Conservation (phyloP, 2,329 filamentous ascomycete genomes). For the Aaosphaeria arxii region DNA sequence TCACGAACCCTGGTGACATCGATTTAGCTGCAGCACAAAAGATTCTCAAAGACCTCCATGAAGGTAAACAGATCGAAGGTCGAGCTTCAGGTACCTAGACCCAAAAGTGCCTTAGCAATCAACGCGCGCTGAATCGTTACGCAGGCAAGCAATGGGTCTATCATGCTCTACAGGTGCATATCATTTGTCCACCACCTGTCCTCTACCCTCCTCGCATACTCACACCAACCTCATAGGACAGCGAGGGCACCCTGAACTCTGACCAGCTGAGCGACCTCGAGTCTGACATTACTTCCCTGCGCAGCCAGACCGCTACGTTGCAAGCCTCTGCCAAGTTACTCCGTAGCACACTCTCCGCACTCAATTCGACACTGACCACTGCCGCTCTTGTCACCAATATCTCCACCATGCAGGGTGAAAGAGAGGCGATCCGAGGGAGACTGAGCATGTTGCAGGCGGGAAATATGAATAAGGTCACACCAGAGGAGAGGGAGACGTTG, state of each 20-base stretch:
- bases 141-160: slow-evolving; percentile 62
- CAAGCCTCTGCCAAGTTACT: slow-evolving; percentile 49
- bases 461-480: slow-evolving; percentile 45
- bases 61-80: slow-evolving; percentile 58
- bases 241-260: slow-evolving; percentile 46
- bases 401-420: slow-evolving; percentile 44
- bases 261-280: slow-evolving; percentile 51
- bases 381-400: slow-evolving; percentile 48
- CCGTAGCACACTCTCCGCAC: slow-evolving; percentile 45
- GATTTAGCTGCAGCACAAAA: slow-evolving; percentile 55
- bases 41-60: slow-evolving; percentile 60
- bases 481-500: slow-evolving; percentile 47
- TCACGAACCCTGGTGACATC: slow-evolving; percentile 5
- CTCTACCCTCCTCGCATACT: not conserved
- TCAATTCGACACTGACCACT: slow-evolving; percentile 50
- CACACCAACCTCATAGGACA: slow-evolving; percentile 40
- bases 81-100: slow-evolving; percentile 47
- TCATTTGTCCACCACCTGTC: not conserved
- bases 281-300: slow-evolving; percentile 46
- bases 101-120: not conserved
- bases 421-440: slow-evolving; percentile 37
- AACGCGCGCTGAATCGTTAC: slow-evolving; percentile 2
- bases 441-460: slow-evolving; percentile 43
- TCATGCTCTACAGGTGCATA: slow-evolving; percentile 49
- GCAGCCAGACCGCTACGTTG: slow-evolving; percentile 43